phyloP scores from a whole-genome alignment of 2,329 filamentous ascomycete species.

The Aspergillus sp. region DNA sequence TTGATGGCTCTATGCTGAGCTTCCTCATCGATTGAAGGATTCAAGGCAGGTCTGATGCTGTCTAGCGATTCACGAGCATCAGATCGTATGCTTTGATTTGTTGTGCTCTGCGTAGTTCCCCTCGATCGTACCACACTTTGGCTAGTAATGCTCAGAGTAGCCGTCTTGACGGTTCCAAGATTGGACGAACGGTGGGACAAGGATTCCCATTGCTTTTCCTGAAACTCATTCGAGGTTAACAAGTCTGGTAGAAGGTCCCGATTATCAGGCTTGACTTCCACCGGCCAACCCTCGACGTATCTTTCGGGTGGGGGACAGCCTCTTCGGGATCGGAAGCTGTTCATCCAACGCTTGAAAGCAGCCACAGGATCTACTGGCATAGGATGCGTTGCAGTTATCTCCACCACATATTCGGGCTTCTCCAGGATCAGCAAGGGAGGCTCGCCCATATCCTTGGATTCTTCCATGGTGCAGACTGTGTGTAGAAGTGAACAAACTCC shows the following conservation, averaged over 20 bases:
- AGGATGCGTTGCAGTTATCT: slow-evolving; percentile 3
- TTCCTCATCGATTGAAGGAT: slow-evolving; percentile 62
- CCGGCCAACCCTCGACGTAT: slow-evolving; percentile 42
- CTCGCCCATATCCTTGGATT: slow-evolving; percentile 16
- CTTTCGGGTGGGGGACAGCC: slow-evolving; percentile 23
- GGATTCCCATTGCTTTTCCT: slow-evolving; percentile 54
- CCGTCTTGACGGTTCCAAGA: slow-evolving; percentile 78
- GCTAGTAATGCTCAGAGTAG: slow-evolving; percentile 74
- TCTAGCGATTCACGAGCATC: slow-evolving; percentile 67
- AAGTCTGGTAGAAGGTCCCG: slow-evolving; percentile 16
- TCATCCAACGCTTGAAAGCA: slow-evolving; percentile 43
- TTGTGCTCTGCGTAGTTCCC: slow-evolving; percentile 61
- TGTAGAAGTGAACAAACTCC: not conserved
- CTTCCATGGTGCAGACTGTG: slow-evolving; percentile 13
- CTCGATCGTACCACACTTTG: slow-evolving; percentile 68
- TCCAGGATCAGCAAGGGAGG: slow-evolving; percentile 5
- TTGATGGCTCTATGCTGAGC: slow-evolving; percentile 72
- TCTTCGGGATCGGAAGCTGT: slow-evolving; percentile 37
- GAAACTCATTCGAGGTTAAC: slow-evolving; percentile 23
- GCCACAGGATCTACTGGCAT: slow-evolving; percentile 12
- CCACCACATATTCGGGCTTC: slow-evolving; percentile 4
- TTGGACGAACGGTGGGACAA: slow-evolving; percentile 79
- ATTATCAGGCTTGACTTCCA: slow-evolving; percentile 23
- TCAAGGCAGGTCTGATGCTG: slow-evolving; percentile 50
- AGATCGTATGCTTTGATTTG: slow-evolving; percentile 56